phyloP scores from a whole-genome alignment of 1,284 basidiomycete species.

The Exobasidium rhododendri region DNA sequence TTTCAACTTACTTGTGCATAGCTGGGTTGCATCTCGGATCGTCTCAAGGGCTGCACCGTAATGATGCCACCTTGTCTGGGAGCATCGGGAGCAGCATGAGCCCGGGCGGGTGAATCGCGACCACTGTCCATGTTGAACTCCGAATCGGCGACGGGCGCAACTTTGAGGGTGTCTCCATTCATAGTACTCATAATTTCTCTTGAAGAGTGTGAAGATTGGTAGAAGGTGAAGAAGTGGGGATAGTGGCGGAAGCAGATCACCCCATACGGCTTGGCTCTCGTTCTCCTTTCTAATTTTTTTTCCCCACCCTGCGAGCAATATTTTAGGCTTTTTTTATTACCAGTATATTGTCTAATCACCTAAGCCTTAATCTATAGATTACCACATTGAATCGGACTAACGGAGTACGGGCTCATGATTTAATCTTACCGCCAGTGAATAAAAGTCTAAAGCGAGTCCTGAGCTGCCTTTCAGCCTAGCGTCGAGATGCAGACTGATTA shows the following conservation, averaged over 20 bases:
- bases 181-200: background rate
- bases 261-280: background rate
- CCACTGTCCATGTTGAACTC: slow-evolving; percentile 16
- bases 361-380: too few species aligned
- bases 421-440: too few species aligned
- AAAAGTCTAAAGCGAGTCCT: too few species aligned
- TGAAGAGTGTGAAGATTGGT: background rate
- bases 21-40: slow-evolving; percentile 73
- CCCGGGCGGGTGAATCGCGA: slow-evolving; percentile 27
- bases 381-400: too few species aligned
- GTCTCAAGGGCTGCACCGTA: slow-evolving; percentile 72
- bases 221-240: background rate
- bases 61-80: slow-evolving; percentile 21
- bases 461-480: too few species aligned
- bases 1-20: slow-evolving; percentile 44
- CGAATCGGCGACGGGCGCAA: background rate
- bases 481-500: too few species aligned
- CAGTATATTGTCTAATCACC: too few species aligned
- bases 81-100: slow-evolving; percentile 21
- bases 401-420: too few species aligned
- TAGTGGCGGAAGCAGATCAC: background rate
- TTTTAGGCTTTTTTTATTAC: too few species aligned
- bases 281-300: too few species aligned
- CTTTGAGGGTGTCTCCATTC: slow-evolving; percentile 3
- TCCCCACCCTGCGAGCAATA: too few species aligned